phyloP scores from a whole-genome alignment of 1,139 yeast species.

The Geotrichum phurueaensis region DNA sequence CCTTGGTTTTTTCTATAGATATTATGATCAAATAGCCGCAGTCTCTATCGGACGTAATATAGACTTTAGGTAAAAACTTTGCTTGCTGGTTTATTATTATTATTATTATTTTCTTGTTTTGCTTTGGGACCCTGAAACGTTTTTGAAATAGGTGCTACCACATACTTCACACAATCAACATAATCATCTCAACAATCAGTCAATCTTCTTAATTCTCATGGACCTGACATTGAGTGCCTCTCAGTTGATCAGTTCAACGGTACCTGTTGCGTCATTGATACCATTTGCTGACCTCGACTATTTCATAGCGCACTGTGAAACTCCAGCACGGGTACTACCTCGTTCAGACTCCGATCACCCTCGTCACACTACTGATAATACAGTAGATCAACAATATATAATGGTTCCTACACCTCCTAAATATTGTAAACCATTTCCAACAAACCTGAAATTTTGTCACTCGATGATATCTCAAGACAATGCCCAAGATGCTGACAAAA shows the following conservation, averaged over 20 bases:
- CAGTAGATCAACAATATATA: not conserved
- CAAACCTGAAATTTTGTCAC: not conserved
- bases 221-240: not conserved
- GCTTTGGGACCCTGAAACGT: too few species aligned
- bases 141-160: too few species aligned
- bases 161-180: too few species aligned
- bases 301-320: not conserved
- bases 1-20: too few species aligned
- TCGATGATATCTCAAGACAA: not conserved
- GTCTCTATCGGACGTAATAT: too few species aligned
- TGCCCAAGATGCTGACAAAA: not conserved
- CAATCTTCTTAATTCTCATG: not conserved
- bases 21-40: too few species aligned
- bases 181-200: too few species aligned
- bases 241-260: not conserved
- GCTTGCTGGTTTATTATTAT: too few species aligned
- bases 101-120: too few species aligned
- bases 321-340: not conserved
- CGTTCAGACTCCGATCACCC: not conserved
- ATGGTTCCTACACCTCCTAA: not conserved
- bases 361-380: not conserved
- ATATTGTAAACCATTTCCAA: not conserved
- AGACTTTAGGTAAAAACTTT: too few species aligned
- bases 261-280: not conserved
- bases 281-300: not conserved